A percentile compares a stretch with the other conserved stretches of the same genome.
These are phyloP conservation scores for Vanilla planifolia DNA, from an alignment of 106 monocot species.

Conservation along the genomic window DNA sequence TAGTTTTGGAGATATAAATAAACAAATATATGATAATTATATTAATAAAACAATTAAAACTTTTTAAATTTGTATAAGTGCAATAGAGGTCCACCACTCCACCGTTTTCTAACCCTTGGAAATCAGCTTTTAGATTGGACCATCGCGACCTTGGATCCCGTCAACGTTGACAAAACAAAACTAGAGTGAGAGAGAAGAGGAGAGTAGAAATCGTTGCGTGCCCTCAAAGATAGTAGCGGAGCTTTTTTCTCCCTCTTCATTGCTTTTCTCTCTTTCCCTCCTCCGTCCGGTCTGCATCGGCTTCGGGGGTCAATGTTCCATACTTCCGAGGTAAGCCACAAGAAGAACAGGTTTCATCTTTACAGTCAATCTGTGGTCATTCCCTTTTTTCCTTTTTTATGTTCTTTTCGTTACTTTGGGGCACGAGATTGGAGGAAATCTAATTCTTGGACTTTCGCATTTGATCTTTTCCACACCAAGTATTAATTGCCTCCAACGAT, in stretches of 20 bases:
- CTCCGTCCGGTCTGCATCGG: background rate
- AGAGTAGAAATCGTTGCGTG: background rate
- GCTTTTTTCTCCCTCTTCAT: too few relatives aligned
- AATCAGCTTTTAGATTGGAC: too few relatives aligned
- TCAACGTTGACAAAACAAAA: background rate
- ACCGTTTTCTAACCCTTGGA: too few relatives aligned
- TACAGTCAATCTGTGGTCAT: background rate
- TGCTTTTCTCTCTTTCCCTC: too few relatives aligned
- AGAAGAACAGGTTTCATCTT: slow-evolving; percentile 1
- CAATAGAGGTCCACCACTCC: too few relatives aligned
- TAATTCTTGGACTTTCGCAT: background rate
- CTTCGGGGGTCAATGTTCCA: background rate
- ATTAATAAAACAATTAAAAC: too few relatives aligned
- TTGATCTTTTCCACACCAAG: background rate
- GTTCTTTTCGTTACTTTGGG: background rate
- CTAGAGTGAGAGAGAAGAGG: background rate
- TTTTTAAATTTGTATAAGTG: too few relatives aligned
- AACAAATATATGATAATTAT: too few relatives aligned
- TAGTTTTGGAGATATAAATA: too few relatives aligned
- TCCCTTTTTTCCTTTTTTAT: background rate
- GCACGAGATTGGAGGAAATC: background rate
- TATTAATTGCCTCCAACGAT: too few relatives aligned
- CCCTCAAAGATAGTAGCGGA: background rate
- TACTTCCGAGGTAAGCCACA: background rate
- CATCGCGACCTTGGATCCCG: slow-evolving; percentile 1